Conservation (phyloP, 2,329 filamentous ascomycete genomes). For the Neopestalotiopsis rosae region DNA sequence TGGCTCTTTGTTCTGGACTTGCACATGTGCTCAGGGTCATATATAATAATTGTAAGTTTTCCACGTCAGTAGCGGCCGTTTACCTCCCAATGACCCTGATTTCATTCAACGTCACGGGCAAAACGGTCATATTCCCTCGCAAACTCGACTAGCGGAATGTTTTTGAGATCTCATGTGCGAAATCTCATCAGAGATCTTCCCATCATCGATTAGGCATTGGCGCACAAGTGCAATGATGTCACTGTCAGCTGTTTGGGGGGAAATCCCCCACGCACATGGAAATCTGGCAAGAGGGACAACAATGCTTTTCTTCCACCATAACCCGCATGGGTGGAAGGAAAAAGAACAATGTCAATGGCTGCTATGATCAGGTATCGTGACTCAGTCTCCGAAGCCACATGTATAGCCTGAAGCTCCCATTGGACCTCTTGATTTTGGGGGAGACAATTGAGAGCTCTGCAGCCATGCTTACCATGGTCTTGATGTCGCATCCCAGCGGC, state of each 20-base stretch:
- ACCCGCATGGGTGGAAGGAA: background rate
- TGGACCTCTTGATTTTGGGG: background rate
- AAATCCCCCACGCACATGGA: background rate
- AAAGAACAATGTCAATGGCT: background rate
- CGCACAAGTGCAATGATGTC: slow-evolving; percentile 5
- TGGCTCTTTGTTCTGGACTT: no score
- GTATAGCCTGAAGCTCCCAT: background rate
- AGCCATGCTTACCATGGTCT: background rate
- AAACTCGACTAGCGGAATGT: background rate
- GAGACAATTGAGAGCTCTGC: background rate
- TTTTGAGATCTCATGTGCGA: background rate
- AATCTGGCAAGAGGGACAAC: background rate
- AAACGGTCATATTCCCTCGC: background rate
- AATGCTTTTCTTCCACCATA: background rate
- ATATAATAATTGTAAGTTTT: no score
- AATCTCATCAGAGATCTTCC: background rate
- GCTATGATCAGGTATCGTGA: background rate
- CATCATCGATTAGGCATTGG: background rate
- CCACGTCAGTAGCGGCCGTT: no score
- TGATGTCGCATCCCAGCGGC: background rate
- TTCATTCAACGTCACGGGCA: no score
- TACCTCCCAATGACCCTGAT: no score
- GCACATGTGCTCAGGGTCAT: no score
- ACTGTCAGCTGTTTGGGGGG: slow-evolving; percentile 4
- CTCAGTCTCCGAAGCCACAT: background rate